A percentile compares a stretch with the other conserved stretches of the same genome.
Conservation (phyloP, 805 yeast genomes). For the Saccharomycopsis sp. region DNA sequence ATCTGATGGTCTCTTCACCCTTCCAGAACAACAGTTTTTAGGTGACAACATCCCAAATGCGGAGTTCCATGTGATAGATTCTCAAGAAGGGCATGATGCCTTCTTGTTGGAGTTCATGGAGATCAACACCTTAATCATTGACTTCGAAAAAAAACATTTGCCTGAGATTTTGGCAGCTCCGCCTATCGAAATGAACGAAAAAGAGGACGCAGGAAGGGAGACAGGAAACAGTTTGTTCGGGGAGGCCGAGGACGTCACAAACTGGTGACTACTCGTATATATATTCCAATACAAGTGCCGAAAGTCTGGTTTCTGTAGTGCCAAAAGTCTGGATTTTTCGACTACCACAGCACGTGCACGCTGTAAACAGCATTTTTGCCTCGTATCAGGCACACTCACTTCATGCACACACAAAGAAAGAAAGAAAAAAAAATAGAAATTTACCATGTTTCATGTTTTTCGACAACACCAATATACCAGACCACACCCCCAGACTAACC, state of each 20-base stretch:
- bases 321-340: too few relatives aligned
- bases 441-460: too few relatives aligned
- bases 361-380: too few relatives aligned
- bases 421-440: too few relatives aligned
- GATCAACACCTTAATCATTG: conserved; percentile 61
- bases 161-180: conserved; percentile 48
- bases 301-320: too few relatives aligned
- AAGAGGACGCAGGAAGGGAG: conserved; percentile 33
- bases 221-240: conserved; percentile 70
- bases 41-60: conserved; percentile 70
- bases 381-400: too few relatives aligned
- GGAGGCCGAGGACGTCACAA: conserved; percentile 89
- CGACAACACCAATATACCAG: background rate
- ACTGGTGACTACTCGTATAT: too few relatives aligned
- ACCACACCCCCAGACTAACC: too few relatives aligned
- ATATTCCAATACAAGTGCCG: too few relatives aligned
- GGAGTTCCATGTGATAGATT: conserved; percentile 58
- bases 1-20: conserved; percentile 88
- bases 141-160: conserved; percentile 51
- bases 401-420: too few relatives aligned
- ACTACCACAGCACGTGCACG: too few relatives aligned
- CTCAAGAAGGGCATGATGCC: conserved; percentile 98
- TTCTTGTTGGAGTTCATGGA: conserved; percentile 81
- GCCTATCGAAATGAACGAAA: conserved; percentile 33
- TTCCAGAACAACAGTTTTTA: conserved; percentile 80